A percentile compares a stretch with the other conserved stretches of the same genome.
Evolutionary conservation across 2,329 filamentous ascomycete species (phyloP).

Genomic region (Sarocladium strictum): DNA sequence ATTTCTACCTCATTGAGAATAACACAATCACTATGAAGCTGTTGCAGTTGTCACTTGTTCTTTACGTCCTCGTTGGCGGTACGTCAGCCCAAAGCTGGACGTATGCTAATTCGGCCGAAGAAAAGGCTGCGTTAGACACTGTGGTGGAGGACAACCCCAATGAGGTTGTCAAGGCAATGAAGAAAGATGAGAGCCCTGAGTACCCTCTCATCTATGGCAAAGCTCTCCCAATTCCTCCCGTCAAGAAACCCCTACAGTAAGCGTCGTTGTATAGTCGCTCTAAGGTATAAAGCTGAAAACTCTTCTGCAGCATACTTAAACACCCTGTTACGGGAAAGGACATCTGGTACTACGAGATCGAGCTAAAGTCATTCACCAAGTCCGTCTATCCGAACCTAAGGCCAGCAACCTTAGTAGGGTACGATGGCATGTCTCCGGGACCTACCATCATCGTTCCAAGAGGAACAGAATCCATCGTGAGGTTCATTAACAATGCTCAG

Average conservation of each 20-base stretch:
- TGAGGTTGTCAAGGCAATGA: neutral
- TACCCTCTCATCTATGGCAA: constrained; percentile 11
- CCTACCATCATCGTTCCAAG: constrained; percentile 43
- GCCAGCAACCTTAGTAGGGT: constrained; percentile 33
- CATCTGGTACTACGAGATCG: constrained; percentile 31
- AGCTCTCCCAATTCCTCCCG: constrained; percentile 37
- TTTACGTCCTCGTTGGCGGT: neutral
- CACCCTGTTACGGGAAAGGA: constrained; percentile 29
- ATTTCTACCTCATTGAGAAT: too few species aligned
- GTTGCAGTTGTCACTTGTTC: neutral
- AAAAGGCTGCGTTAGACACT: neutral
- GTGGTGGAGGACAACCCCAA: neutral
- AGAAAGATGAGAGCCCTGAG: neutral
- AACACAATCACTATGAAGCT: neutral
- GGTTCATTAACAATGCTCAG: constrained; percentile 44
- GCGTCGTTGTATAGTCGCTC: too few species aligned
- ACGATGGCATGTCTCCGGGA: constrained; percentile 50
- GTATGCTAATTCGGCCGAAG: neutral
- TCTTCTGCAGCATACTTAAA: constrained; percentile 21
- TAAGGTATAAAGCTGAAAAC: too few species aligned
- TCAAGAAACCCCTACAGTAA: constrained; percentile 28
- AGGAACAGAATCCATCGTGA: constrained; percentile 46
- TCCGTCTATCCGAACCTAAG: constrained; percentile 30
- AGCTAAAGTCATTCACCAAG: constrained; percentile 25
- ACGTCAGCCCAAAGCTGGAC: neutral